A percentile compares a stretch with the other conserved stretches of the same genome.
Conservation (phyloP, 768 basidiomycete genomes). For the Filobasidium floriforme region DNA sequence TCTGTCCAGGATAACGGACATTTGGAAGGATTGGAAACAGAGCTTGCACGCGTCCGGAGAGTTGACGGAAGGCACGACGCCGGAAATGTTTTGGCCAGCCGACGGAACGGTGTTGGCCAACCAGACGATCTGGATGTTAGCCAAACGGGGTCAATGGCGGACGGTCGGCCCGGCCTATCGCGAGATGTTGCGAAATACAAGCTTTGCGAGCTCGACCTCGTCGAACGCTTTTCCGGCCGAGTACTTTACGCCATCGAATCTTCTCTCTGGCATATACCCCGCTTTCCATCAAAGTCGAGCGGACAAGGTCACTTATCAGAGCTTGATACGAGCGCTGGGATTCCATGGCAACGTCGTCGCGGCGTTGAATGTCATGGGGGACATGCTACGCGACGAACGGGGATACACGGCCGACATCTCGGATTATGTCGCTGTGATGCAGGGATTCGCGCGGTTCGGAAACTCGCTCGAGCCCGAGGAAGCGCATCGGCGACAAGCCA, state of each 20-base stretch:
- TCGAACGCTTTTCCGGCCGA: slow-evolving; percentile 10
- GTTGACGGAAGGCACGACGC: not conserved
- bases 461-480: slow-evolving; percentile 17
- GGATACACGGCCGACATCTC: slow-evolving; percentile 25
- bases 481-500: not conserved
- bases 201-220: not conserved
- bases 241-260: slow-evolving; percentile 21
- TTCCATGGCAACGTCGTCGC: slow-evolving; percentile 29
- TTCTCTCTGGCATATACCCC: slow-evolving; percentile 11
- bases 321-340: slow-evolving; percentile 28
- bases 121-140: slow-evolving; percentile 28
- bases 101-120: slow-evolving; percentile 29
- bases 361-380: slow-evolving; percentile 30
- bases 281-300: not conserved
- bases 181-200: slow-evolving; percentile 10
- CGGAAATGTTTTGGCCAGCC: not conserved
- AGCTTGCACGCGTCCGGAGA: slow-evolving; percentile 8
- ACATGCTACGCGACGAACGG: slow-evolving; percentile 28
- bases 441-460: slow-evolving; percentile 39
- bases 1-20: not conserved
- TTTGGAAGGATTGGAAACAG: slow-evolving; percentile 5
- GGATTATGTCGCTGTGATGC: slow-evolving; percentile 35
- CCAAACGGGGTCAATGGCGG: slow-evolving; percentile 27
- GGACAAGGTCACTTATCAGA: slow-evolving; percentile 28
- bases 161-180: slow-evolving; percentile 28